A percentile compares a stretch with the other conserved stretches of the same genome.
These are phyloP conservation scores for Coemansia sp. DNA, from an alignment of 192 early-diverging fungal genomes.

Conservation along the genomic window DNA sequence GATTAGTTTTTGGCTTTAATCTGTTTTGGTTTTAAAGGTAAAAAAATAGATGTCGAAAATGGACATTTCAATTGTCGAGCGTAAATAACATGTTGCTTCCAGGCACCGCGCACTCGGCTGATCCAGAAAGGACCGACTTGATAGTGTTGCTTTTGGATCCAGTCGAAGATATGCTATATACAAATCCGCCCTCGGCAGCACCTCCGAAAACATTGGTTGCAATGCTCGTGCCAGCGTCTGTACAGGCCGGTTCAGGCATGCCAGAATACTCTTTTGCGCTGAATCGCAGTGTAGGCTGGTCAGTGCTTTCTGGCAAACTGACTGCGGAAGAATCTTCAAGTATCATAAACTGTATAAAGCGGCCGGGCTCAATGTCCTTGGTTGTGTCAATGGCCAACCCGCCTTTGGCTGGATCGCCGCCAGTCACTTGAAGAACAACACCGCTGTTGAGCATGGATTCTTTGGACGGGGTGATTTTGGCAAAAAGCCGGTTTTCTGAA, in stretches of 20 bases:
- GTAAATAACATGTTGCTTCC: slow-evolving; percentile 16
- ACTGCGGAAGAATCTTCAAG: not conserved
- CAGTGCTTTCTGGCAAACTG: not conserved
- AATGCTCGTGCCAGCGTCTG: no score
- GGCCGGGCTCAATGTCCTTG: slow-evolving; percentile 28
- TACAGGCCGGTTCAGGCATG: no score
- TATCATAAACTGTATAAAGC: slow-evolving; percentile 43
- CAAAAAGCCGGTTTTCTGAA: slow-evolving; percentile 26
- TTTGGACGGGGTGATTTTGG: slow-evolving; percentile 10
- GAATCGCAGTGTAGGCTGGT: not conserved
- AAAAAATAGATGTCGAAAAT: no score
- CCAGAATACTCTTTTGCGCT: not conserved
- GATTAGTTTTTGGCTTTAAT: slow-evolving; percentile 50
- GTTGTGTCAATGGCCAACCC: slow-evolving; percentile 42
- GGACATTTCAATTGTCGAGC: not conserved
- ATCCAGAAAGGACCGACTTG: no score
- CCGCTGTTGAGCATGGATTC: not conserved
- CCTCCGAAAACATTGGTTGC: slow-evolving; percentile 14
- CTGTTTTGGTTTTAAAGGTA: no score
- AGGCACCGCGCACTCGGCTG: slow-evolving; percentile 46
- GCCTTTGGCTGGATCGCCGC: slow-evolving; percentile 49
- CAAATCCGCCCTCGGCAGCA: slow-evolving; percentile 40
- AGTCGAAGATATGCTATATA: slow-evolving; percentile 17
- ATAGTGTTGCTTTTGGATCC: no score
- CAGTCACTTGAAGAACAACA: slow-evolving; percentile 38